Base-by-base conservation (phyloP, 306 rosid genomes). In the Hippophae gyantsensis region DNA sequence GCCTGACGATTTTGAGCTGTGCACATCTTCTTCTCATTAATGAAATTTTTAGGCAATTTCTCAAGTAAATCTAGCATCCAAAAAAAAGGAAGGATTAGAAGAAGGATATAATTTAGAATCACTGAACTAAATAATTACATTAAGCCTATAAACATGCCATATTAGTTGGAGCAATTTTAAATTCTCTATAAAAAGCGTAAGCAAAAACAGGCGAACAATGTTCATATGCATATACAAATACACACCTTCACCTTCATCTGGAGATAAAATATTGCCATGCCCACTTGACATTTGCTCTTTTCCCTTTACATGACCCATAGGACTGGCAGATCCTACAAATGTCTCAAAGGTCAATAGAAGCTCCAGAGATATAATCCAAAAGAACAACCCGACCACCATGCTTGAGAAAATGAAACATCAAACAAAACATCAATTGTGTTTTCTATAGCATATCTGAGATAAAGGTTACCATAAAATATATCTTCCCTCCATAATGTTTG, bases 401-500 rank as follows among this genome's bases (percentile, higher is more conserved):
- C 38, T 32, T 32, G 38, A 32, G 3, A 32, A 32, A 32, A 32
- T 32, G 38, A 32, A 32, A 32, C 3, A 32, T 32, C 23, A 18
- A 18, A 18, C 23, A 18, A 18, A 49, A 58, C 57, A 50, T 53
- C 25, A 41, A 68, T 27, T 25, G 53, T 53, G 54, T 46, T 46
- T 52, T 56, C 57, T 71, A 65, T 52, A 65, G 72, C 56, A 67
- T 51, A 75, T 75, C 61, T 51, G 49, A 43, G 55, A 52, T 42
- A 54, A 50, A 53, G 62, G 32, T 61, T 85, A 87, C 98, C 89
- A 58, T 27, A 47, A 63, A 70, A 69, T 52, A 64, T 49, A 27
- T 65, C 76, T 58, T 76, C 77, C 52, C 71, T 74, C 95, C 95
- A 83, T 62, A 82, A 72, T 44, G 68, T 60, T 75, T 72, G 78